Evolutionary conservation across 495 filamentous ascomycete genomes (phyloP).

Genomic region (Bombardia bombarda): DNA sequence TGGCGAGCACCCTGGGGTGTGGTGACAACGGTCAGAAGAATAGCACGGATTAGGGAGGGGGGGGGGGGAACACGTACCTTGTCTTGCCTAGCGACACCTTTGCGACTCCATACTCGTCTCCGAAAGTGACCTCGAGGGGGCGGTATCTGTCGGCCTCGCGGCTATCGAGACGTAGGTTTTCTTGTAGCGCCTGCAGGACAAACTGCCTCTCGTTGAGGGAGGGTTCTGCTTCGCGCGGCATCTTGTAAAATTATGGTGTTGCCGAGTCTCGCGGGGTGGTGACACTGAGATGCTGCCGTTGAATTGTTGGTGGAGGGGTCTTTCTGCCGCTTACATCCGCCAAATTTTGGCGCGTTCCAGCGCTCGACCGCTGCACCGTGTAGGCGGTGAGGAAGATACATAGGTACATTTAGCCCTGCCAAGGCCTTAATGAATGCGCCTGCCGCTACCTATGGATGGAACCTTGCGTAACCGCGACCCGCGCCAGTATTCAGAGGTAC

Average conservation of each 20-base stretch:
- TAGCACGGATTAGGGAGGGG: no score
- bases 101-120: conserved; percentile 83
- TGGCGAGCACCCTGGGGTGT: conserved; percentile 78
- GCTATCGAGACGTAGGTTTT: conserved; percentile 75
- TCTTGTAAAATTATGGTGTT: conserved; percentile 25
- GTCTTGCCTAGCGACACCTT: conserved; percentile 89
- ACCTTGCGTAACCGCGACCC: no score
- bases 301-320: conserved; percentile 1
- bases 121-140: conserved; percentile 68
- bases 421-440: no score
- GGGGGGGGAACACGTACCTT: conserved; percentile 42
- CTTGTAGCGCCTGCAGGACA: conserved; percentile 62
- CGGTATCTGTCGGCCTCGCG: conserved; percentile 73
- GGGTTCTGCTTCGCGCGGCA: conserved; percentile 85
- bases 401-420: no score
- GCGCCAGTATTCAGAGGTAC: neutral
- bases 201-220: conserved; percentile 74
- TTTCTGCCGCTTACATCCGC: conserved; percentile 24
- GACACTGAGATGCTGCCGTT: neutral
- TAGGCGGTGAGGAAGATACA: conserved; percentile 15
- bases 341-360: conserved; percentile 17
- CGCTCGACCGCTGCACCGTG: neutral
- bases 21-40: no score
- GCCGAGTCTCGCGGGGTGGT: neutral
- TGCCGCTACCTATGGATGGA: no score